Evolutionary conservation across 225 moss, liverwort and hornwort genomes (phyloP).

Genomic region (Straminergon stramineum): DNA sequence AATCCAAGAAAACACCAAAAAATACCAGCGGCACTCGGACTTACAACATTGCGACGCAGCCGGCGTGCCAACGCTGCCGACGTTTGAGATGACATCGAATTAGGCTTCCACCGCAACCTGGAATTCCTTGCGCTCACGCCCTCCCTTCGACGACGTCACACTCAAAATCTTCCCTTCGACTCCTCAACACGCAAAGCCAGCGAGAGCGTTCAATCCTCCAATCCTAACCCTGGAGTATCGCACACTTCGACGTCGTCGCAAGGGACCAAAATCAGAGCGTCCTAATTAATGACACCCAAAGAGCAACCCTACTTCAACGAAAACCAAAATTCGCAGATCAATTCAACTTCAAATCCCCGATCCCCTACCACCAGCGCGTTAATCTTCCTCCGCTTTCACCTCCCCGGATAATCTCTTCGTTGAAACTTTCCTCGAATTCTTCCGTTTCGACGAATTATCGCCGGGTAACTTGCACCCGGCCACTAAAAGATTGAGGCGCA

Average conservation of each 20-base stretch:
- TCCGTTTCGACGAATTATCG: background rate
- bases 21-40: background rate
- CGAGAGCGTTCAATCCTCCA: background rate
- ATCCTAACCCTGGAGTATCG: background rate
- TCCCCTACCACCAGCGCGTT: background rate
- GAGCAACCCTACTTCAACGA: background rate
- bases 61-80: slow-evolving; percentile 84
- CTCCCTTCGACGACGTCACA: background rate
- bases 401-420: background rate
- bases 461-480: background rate
- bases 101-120: background rate
- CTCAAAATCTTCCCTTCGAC: background rate
- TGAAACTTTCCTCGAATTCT: background rate
- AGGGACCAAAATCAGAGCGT: background rate
- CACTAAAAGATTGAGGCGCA: background rate
- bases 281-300: background rate
- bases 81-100: slow-evolving; percentile 83
- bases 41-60: slow-evolving; percentile 66
- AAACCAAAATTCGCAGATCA: background rate
- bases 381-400: background rate
- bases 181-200: background rate
- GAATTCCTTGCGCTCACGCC: background rate
- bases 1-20: background rate
- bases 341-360: background rate
- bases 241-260: background rate